These are phyloP conservation scores for Claviceps humidiphila DNA, from an alignment of 2,329 filamentous ascomycete genomes.

Conservation along the genomic window DNA sequence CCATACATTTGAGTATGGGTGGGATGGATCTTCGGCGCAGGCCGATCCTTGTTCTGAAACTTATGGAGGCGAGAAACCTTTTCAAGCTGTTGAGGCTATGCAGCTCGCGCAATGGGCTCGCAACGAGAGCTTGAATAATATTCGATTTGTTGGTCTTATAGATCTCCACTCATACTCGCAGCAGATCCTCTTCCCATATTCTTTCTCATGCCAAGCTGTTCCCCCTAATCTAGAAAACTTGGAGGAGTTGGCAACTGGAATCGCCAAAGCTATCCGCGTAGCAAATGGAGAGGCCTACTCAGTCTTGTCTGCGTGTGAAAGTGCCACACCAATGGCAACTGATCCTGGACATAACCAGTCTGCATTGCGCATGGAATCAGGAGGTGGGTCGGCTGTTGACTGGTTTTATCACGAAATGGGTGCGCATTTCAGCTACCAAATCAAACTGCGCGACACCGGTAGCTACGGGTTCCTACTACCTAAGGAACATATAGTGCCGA, in stretches of 20 bases:
- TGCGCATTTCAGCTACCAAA: constrained; percentile 79
- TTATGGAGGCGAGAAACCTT: constrained; percentile 71
- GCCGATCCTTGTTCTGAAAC: constrained; percentile 82
- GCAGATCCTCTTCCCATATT: constrained; percentile 85
- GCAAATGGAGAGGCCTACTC: constrained; percentile 63
- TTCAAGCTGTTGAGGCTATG: constrained; percentile 69
- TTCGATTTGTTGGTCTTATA: constrained; percentile 69
- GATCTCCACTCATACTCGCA: constrained; percentile 95
- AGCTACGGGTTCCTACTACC: constrained; percentile 90
- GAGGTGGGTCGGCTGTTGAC: constrained; percentile 78
- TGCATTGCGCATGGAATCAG: constrained; percentile 48
- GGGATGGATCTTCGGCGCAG: constrained; percentile 54
- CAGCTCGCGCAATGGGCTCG: constrained; percentile 69
- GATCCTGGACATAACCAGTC: constrained; percentile 12
- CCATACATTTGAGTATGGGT: constrained; percentile 71
- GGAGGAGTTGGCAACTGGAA: constrained; percentile 74
- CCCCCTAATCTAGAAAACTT: constrained; percentile 86
- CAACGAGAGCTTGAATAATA: constrained; percentile 62
- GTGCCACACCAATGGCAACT: constrained; percentile 37
- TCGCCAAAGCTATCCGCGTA: constrained; percentile 80
- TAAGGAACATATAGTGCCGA: constrained; percentile 73
- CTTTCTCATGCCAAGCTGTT: constrained; percentile 63
- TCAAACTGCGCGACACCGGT: constrained; percentile 85
- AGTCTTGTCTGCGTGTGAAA: constrained; percentile 77
- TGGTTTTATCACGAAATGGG: constrained; percentile 87